A percentile compares a stretch with the other conserved stretches of the same genome.
phyloP scores from a whole-genome alignment of 108 stramenopile genomes.

The Aureococcus anophagefferens region DNA sequence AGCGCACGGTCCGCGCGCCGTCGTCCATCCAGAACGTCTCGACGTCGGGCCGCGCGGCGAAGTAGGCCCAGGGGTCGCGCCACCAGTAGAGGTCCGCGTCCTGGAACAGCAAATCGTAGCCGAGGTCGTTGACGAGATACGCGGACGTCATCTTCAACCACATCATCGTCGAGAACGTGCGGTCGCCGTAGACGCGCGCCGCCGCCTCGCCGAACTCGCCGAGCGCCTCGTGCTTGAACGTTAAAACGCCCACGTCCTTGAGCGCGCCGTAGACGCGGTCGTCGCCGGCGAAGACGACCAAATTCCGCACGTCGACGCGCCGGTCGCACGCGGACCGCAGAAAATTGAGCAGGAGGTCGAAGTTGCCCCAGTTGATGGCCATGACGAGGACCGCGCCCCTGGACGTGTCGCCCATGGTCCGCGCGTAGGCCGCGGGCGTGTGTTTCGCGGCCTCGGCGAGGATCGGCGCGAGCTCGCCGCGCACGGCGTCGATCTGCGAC shows the following conservation, averaged over 20 bases:
- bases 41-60: slow-evolving; percentile 18
- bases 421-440: not conserved
- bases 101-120: slow-evolving; percentile 72
- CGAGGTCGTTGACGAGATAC: slow-evolving; percentile 46
- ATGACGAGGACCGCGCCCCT: not conserved
- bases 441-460: not conserved
- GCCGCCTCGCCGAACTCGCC: slow-evolving; percentile 9
- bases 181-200: slow-evolving; percentile 58
- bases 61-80: slow-evolving; percentile 1
- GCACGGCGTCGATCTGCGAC: not conserved
- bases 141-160: slow-evolving; percentile 64
- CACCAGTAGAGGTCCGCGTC: slow-evolving; percentile 37
- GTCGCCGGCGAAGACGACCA: not conserved
- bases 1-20: slow-evolving; percentile 49
- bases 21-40: slow-evolving; percentile 82
- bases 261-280: not conserved
- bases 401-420: not conserved
- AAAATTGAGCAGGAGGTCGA: not conserved
- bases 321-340: not conserved
- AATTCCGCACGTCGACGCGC: not conserved
- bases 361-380: not conserved
- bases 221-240: not conserved
- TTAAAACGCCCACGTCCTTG: not conserved
- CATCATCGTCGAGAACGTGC: slow-evolving; percentile 61
- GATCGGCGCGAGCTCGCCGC: not conserved